Base-by-base conservation (phyloP, 2,329 filamentous ascomycete genomes). In the Aspergillus pseudoglaucus region DNA sequence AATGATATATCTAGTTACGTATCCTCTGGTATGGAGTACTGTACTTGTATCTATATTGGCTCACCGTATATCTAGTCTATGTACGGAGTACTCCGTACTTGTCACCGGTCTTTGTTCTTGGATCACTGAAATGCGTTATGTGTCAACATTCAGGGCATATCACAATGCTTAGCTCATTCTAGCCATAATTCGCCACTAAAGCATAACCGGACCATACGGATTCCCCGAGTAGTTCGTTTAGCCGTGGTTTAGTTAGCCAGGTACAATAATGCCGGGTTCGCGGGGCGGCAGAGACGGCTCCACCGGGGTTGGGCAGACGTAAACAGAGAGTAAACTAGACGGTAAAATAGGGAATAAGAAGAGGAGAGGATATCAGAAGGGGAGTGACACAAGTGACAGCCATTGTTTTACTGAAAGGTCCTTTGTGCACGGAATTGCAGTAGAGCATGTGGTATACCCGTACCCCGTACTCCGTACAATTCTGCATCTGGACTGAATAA, bases 261-360 rank as follows among this genome's bases (percentile, higher is more conserved):
- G 22, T 43, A 45, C 22, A 35, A 37, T 45, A 27, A 37, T 45
- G 27, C 30, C 32, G 32, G 47, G 49, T 35, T 47, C 51, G 48
- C 44, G 48, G 52, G 52, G 50, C 38, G 45, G 50, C 25, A 45
- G 46, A 52, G 45, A 39, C 39, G 12, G 38, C 18, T 37, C 30
- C 41, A 40, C 20, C 30, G 46, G 38, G 43, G 54, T 51, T 7
- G 15, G 14, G 15, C 33, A 35, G 33, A 35, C 10, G 33, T 35
- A 35, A 35, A 35, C 33, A 35, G 33, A 35, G 8, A 17, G 14
- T 9, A 35, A 17, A n/a, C n/a, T 7, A n/a, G 15, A 35, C 33
- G 5, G 14, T 35, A 17, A 14, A 35, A 17, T 35, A 35, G 33
- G 9, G n/a, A 17, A 9, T 8, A n/a, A 35, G 14, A 35, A n/a